These are phyloP conservation scores for Grammothele lineata DNA, from an alignment of 768 basidiomycete species.

Conservation along the genomic window DNA sequence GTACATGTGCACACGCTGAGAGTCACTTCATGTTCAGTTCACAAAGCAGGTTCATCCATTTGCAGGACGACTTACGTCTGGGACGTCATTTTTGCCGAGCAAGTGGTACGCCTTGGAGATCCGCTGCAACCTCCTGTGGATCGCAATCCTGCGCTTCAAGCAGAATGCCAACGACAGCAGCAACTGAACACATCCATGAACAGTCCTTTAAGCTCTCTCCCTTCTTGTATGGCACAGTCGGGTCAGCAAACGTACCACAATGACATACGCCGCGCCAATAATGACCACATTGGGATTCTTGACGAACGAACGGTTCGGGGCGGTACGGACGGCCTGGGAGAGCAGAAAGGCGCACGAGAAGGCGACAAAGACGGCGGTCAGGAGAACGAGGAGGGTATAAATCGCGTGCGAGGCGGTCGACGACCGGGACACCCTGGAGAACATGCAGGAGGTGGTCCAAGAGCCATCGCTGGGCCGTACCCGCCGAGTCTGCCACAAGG, in stretches of 20 bases:
- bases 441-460: constrained; percentile 13
- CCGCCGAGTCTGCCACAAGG: too few relatives aligned
- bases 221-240: background rate
- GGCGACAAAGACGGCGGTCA: constrained; percentile 39
- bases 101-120: constrained; percentile 60
- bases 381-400: constrained; percentile 38
- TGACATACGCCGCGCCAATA: constrained; percentile 65
- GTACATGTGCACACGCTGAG: constrained; percentile 60
- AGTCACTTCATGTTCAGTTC: background rate
- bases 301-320: constrained; percentile 48
- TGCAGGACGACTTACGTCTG: constrained; percentile 60
- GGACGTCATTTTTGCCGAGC: constrained; percentile 51
- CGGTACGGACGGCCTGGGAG: constrained; percentile 68
- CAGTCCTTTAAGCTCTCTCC: background rate
- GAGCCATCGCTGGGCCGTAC: too few relatives aligned
- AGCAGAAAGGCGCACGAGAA: constrained; percentile 64
- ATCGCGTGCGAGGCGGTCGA: constrained; percentile 50
- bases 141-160: constrained; percentile 63
- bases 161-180: constrained; percentile 57
- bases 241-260: constrained; percentile 47
- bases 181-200: constrained; percentile 31
- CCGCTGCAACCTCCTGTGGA: constrained; percentile 58
- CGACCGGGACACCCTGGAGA: constrained; percentile 32
- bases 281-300: constrained; percentile 66
- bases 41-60: constrained; percentile 2